A percentile compares a stretch with the other conserved stretches of the same genome.
Conservation (phyloP, 306 rosid species). For the Acacia crassicarpa region DNA sequence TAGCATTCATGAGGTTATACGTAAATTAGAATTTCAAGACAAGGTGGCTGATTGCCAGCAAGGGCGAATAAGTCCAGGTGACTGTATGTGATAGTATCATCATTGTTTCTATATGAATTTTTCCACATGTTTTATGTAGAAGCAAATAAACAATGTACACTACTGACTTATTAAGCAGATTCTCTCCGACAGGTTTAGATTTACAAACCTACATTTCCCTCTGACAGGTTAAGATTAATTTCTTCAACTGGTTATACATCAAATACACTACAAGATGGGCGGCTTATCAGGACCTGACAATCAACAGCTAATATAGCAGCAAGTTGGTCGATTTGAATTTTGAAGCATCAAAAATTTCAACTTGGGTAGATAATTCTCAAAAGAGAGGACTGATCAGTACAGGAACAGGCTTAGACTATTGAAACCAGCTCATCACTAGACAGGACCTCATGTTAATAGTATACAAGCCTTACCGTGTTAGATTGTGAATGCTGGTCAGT, state of each 20-base stretch:
- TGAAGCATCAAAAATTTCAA: not conserved
- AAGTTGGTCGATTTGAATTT: not conserved
- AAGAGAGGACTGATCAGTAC: no score
- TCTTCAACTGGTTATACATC: not conserved
- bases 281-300: not conserved
- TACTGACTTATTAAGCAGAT: not conserved
- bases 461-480: constrained; percentile 35
- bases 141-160: not conserved
- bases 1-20: not conserved
- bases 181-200: not conserved
- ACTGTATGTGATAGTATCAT: not conserved
- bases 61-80: not conserved
- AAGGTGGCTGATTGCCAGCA: not conserved
- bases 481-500: constrained; percentile 44
- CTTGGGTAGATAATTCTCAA: not conserved
- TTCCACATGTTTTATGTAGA: not conserved
- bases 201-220: not conserved
- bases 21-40: not conserved
- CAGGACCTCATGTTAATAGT: constrained; percentile 4
- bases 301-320: not conserved
- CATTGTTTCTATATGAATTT: not conserved
- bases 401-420: not conserved
- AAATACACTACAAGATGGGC: not conserved
- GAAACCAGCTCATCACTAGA: not conserved
- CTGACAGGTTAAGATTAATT: not conserved